Conservation (phyloP, 1,284 basidiomycete species). For the Salmacisia buchloeana region DNA sequence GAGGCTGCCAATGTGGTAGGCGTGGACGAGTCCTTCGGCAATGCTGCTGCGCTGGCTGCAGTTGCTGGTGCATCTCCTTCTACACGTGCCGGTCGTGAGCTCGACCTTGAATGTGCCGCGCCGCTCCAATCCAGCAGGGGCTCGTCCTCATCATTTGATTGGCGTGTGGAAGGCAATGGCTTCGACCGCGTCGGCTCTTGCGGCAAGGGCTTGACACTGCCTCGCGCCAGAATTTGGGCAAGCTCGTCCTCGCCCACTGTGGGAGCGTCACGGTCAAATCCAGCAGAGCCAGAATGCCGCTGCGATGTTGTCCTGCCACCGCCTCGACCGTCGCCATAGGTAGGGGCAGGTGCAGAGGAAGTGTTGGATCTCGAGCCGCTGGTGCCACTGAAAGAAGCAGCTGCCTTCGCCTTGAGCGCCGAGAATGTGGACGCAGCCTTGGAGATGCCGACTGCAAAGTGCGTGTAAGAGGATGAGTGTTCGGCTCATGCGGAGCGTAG, state of each 20-base stretch:
- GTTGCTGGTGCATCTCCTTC: slow-evolving; percentile 8
- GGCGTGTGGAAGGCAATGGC: not conserved
- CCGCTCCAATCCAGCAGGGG: slow-evolving; percentile 4
- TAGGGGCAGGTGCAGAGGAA: not conserved
- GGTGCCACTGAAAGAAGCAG: slow-evolving; percentile 20
- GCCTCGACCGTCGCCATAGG: too few species aligned
- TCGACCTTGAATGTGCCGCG: not conserved
- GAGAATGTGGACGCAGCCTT: slow-evolving; percentile 37
- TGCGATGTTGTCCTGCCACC: not conserved
- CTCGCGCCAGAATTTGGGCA: slow-evolving; percentile 36
- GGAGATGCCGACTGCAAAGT: slow-evolving; percentile 18
- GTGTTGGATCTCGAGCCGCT: not conserved
- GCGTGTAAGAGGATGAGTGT: not conserved
- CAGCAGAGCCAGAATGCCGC: not conserved
- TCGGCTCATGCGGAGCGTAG: too few species aligned
- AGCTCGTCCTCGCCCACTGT: slow-evolving; percentile 39
- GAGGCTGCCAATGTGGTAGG: not conserved
- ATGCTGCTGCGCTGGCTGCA: not conserved
- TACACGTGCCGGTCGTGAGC: not conserved
- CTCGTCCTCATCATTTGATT: slow-evolving; percentile 12
- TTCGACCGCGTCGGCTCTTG: not conserved
- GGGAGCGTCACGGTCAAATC: slow-evolving; percentile 26
- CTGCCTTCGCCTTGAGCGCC: slow-evolving; percentile 28
- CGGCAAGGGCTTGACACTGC: slow-evolving; percentile 3
- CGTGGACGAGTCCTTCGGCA: slow-evolving; percentile 2